These are phyloP conservation scores for Seiridium unicorne DNA, from an alignment of 2,329 filamentous ascomycete genomes.

Conservation along the genomic window DNA sequence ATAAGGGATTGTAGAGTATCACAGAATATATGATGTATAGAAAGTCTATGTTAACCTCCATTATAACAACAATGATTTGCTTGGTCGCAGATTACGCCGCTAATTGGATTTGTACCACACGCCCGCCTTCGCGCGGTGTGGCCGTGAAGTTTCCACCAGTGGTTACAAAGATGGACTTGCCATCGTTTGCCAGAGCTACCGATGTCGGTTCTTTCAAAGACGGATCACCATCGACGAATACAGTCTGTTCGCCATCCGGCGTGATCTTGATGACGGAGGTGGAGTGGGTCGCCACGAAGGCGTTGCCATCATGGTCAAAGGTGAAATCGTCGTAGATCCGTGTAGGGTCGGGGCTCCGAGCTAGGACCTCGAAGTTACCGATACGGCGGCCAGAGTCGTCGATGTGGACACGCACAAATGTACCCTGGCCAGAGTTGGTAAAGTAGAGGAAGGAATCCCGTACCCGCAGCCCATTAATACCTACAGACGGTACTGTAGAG, in stretches of 20 bases:
- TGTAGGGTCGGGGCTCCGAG: background rate
- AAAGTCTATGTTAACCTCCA: no score
- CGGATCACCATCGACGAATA: constrained; percentile 9
- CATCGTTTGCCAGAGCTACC: constrained; percentile 12
- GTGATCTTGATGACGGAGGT: constrained; percentile 16
- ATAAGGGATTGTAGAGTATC: no score
- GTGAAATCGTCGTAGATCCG: constrained; percentile 16
- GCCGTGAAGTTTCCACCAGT: constrained; percentile 13
- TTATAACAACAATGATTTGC: no score
- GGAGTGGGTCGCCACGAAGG: constrained; percentile 15
- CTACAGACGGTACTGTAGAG: constrained; percentile 5
- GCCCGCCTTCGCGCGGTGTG: background rate
- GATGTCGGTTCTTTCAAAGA: constrained; percentile 16
- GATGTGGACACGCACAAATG: constrained; percentile 10
- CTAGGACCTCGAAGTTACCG: constrained; percentile 15
- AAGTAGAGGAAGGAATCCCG: constrained; percentile 17
- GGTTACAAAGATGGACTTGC: constrained; percentile 16
- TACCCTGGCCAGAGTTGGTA: constrained; percentile 18
- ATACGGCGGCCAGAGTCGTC: constrained; percentile 12
- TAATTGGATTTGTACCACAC: background rate
- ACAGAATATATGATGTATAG: no score
- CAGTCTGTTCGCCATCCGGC: constrained; percentile 13
- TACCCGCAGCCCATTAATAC: constrained; percentile 16
- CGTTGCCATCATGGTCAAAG: constrained; percentile 16
- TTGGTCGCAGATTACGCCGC: no score